Conservation (phyloP, 306 rosid genomes). For the Castanea mollissima region DNA sequence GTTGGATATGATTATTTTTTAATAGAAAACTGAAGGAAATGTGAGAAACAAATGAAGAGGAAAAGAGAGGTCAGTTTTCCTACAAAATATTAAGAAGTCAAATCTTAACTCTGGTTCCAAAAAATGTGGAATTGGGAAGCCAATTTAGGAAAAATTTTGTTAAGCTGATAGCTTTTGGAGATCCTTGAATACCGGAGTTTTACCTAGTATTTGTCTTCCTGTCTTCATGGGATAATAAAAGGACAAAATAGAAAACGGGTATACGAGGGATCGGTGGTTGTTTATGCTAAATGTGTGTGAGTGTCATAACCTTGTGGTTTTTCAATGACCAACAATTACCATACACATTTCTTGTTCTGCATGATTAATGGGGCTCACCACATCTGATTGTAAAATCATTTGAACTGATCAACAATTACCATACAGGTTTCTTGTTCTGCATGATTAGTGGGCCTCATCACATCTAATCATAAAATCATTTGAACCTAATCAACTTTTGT, state of each 20-base stretch:
- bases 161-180: constrained; percentile 36
- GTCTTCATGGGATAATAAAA: constrained; percentile 18
- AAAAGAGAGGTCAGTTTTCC: constrained; percentile 28
- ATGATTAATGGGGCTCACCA: neutral
- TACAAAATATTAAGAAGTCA: constrained; percentile 24
- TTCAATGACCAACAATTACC: neutral
- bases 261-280: neutral
- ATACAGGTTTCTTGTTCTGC: too few species aligned
- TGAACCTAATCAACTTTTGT: too few species aligned
- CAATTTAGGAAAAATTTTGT: constrained; percentile 40
- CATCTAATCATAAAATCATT: too few species aligned
- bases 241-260: constrained; percentile 26
- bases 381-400: neutral
- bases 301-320: neutral
- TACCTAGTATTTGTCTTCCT: constrained; percentile 24
- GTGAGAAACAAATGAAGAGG: constrained; percentile 28
- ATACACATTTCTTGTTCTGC: neutral
- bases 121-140: constrained; percentile 28
- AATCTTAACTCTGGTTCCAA: constrained; percentile 28
- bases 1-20: constrained; percentile 13
- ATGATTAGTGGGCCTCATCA: too few species aligned
- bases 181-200: constrained; percentile 61
- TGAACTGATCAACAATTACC: neutral
- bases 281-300: neutral
- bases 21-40: constrained; percentile 17